Percentiles rank a stretch among this genome's conserved stretches.
These are phyloP conservation scores for Exophiala dermatitidis DNA, from an alignment of 2,329 filamentous ascomycete genomes.

Conservation along the genomic window DNA sequence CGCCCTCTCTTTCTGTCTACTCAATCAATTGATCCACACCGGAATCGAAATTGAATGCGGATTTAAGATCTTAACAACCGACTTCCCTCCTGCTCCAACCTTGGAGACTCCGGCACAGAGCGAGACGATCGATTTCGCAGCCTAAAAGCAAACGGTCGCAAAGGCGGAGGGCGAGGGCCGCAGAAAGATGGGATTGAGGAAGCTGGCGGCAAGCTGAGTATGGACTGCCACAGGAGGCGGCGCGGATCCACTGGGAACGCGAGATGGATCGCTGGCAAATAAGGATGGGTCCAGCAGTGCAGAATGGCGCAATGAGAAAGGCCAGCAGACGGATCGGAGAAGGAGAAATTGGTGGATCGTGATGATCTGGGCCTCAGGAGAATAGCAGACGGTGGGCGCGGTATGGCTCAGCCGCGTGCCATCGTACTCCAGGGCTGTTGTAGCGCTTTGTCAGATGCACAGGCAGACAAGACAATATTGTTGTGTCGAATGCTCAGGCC, in stretches of 20 bases:
- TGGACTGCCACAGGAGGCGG: slow-evolving; percentile 10
- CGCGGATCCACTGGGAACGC: neutral
- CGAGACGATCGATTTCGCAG: neutral
- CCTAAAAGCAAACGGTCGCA: neutral
- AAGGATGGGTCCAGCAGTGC: slow-evolving; percentile 5
- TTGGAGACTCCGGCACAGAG: neutral
- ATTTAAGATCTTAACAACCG: slow-evolving; percentile 7
- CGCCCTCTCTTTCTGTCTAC: neutral
- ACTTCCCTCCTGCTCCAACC: slow-evolving; percentile 6
- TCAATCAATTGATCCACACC: slow-evolving; percentile 9
- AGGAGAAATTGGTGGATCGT: slow-evolving; percentile 3
- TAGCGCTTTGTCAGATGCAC: too few relatives aligned
- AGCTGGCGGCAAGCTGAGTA: slow-evolving; percentile 11
- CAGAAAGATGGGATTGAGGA: neutral
- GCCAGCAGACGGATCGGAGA: slow-evolving; percentile 6
- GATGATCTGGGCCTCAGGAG: neutral
- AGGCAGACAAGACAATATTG: too few relatives aligned
- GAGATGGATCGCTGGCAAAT: slow-evolving; percentile 4
- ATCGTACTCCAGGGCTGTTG: too few relatives aligned
- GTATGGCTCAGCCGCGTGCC: too few relatives aligned
- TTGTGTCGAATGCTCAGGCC: neutral
- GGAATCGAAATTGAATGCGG: slow-evolving; percentile 11
- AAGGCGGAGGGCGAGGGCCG: neutral
- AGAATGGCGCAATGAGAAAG: slow-evolving; percentile 19
- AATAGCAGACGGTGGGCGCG: neutral